Evolutionary conservation across 208 protist genomes (phyloP).

Genomic region (Tetramitus jugosus): DNA sequence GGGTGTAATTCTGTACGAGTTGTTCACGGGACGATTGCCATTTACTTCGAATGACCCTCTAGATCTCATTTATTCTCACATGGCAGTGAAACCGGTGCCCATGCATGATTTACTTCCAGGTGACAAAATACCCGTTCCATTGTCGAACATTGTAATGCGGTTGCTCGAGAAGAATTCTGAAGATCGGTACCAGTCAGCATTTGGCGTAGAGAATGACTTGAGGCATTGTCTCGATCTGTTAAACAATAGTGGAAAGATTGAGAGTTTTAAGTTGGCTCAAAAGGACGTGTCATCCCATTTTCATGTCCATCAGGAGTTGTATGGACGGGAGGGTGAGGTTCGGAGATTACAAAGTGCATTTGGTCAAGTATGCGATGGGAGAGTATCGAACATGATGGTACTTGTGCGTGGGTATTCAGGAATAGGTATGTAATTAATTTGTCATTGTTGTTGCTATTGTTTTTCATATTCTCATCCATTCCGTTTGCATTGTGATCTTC

Average conservation of each 20-base stretch:
- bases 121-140: background rate
- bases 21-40: background rate
- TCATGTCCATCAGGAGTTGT: background rate
- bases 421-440: background rate
- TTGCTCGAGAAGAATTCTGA: background rate
- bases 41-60: background rate
- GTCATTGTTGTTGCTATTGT: background rate
- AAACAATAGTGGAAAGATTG: background rate
- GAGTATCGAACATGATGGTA: background rate
- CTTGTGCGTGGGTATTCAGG: background rate
- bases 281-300: background rate
- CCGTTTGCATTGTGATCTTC: too few species aligned
- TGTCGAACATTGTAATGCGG: background rate
- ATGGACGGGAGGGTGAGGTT: background rate
- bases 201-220: background rate
- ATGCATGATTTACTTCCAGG: too few species aligned
- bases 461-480: too few species aligned
- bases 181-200: background rate
- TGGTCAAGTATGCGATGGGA: background rate
- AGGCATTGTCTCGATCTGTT: background rate
- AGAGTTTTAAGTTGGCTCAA: background rate
- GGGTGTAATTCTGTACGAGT: background rate
- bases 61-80: background rate
- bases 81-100: background rate
- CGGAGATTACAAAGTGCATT: background rate